phyloP scores from a whole-genome alignment of 2,329 filamentous ascomycete genomes.

The Geosmithia putterillii region DNA sequence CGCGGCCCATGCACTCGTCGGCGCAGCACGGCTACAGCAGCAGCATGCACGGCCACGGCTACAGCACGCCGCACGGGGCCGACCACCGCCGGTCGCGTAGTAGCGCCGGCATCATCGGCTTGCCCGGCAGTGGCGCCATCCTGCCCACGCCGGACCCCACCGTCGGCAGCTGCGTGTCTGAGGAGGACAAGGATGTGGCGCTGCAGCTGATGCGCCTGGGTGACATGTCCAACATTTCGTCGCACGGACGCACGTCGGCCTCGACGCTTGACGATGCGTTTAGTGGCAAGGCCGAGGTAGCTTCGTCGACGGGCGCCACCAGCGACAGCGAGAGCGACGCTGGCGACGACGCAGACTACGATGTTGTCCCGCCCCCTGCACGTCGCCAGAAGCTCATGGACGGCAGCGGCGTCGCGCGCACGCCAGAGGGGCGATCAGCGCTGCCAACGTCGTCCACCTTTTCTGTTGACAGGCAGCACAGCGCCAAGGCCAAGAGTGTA shows the following conservation, averaged over 20 bases:
- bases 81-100: constrained; percentile 57
- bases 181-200: constrained; percentile 87
- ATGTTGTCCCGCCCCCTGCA: constrained; percentile 46
- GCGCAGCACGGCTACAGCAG: constrained; percentile 60
- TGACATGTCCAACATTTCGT: constrained; percentile 75
- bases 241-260: constrained; percentile 82
- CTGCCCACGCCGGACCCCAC: constrained; percentile 95
- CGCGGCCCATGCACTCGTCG: constrained; percentile 65
- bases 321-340: constrained; percentile 64
- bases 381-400: constrained; percentile 40
- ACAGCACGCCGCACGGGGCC: constrained; percentile 45
- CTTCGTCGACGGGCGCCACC: constrained; percentile 75
- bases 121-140: constrained; percentile 29
- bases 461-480: no score
- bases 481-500: constrained; percentile 12
- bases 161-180: constrained; percentile 90
- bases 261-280: constrained; percentile 90
- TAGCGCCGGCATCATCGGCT: constrained; percentile 34
- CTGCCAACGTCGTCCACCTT: constrained; percentile 26
- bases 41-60: constrained; percentile 27
- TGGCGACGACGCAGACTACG: constrained; percentile 57
- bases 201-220: constrained; percentile 94
- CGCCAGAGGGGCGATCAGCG: constrained; percentile 37
- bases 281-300: constrained; percentile 75
- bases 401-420: constrained; percentile 26